These are phyloP conservation scores for Pulveroboletus sp. DNA, from an alignment of 768 basidiomycete genomes.

Conservation along the genomic window DNA sequence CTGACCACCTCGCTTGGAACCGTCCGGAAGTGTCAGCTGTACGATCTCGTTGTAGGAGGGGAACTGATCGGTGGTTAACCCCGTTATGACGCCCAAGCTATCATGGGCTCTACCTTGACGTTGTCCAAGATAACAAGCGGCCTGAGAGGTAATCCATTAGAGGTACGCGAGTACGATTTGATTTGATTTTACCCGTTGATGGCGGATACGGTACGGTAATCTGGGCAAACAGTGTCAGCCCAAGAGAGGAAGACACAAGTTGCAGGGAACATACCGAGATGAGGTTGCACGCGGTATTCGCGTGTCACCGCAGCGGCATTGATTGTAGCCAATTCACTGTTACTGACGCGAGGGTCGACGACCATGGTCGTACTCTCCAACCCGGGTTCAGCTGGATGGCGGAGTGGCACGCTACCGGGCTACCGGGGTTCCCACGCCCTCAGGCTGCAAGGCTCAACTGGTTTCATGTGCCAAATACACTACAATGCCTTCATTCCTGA, in stretches of 20 bases:
- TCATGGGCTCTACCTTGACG: conserved; percentile 69
- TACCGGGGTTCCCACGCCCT: conserved; percentile 22
- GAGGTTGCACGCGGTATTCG: conserved; percentile 85
- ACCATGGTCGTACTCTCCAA: conserved; percentile 29
- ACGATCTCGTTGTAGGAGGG: conserved; percentile 99
- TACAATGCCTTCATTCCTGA: conserved; percentile 27
- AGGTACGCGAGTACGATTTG: neutral
- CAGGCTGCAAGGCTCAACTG: neutral
- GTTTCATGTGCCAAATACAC: neutral
- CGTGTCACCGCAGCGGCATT: conserved; percentile 87
- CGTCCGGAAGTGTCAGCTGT: conserved; percentile 90
- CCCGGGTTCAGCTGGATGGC: conserved; percentile 6
- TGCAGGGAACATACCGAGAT: conserved; percentile 55
- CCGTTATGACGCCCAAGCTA: neutral
- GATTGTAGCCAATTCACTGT: conserved; percentile 70
- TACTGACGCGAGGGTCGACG: conserved; percentile 57
- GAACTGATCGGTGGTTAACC: conserved; percentile 51
- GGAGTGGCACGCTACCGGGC: conserved; percentile 2
- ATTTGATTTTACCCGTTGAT: conserved; percentile 78
- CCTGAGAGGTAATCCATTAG: conserved; percentile 37
- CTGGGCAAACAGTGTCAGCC: conserved; percentile 37
- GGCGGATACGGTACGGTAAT: conserved; percentile 97
- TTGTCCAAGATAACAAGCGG: conserved; percentile 97
- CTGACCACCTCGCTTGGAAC: conserved; percentile 91
- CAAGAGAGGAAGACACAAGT: conserved; percentile 2